phyloP scores from a whole-genome alignment of 441 rosid genomes.

The Erodium texanum region DNA sequence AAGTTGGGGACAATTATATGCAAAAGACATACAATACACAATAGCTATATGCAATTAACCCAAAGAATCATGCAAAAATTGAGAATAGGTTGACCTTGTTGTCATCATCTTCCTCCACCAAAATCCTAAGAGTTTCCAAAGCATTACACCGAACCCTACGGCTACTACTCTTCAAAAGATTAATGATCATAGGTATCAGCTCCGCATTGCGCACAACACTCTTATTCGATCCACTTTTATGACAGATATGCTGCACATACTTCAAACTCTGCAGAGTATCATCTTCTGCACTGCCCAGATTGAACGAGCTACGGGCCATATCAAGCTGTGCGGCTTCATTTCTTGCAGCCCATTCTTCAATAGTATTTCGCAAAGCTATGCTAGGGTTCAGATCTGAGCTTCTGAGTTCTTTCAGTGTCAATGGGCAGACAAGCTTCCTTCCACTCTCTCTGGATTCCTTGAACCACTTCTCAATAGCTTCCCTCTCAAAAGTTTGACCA shows the following conservation, averaged over 20 bases:
- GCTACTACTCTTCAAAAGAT: conserved; percentile 66
- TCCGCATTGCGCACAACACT: conserved; percentile 55
- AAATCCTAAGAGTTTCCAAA: conserved; percentile 66
- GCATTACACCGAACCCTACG: conserved; percentile 66
- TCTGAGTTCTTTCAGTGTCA: conserved; percentile 62
- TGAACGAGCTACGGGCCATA: conserved; percentile 59
- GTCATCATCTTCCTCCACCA: conserved; percentile 73
- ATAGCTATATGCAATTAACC: too few relatives aligned
- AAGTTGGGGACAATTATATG: too few relatives aligned
- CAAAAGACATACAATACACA: too few relatives aligned
- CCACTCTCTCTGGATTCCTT: conserved; percentile 64
- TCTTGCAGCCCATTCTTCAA: conserved; percentile 93
- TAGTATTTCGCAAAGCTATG: conserved; percentile 78
- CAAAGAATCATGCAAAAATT: conserved; percentile 10
- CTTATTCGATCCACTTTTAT: conserved; percentile 52
- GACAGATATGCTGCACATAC: conserved; percentile 53
- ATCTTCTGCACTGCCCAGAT: conserved; percentile 49
- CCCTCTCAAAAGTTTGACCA: conserved; percentile 86
- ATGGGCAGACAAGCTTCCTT: conserved; percentile 56
- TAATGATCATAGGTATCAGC: conserved; percentile 65
- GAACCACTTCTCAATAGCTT: conserved; percentile 84
- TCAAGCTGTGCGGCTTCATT: conserved; percentile 87
- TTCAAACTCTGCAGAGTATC: conserved; percentile 60
- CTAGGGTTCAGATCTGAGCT: conserved; percentile 62
- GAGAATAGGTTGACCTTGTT: conserved; percentile 58